Conservation (phyloP, 176 grass and related monocot species). For the Triticum urartu region DNA sequence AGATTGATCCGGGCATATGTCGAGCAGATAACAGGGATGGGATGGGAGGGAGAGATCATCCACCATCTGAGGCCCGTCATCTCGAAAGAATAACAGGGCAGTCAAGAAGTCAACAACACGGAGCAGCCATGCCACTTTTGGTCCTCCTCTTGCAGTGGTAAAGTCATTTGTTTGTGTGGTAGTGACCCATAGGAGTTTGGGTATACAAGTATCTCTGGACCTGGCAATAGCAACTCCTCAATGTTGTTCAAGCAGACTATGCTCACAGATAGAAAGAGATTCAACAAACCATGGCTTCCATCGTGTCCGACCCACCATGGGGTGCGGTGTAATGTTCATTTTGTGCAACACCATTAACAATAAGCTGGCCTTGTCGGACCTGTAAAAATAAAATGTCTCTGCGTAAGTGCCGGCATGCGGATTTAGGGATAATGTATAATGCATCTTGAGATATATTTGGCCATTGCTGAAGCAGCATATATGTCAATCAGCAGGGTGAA, state of each 20-base stretch:
- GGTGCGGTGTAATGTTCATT: slow-evolving; percentile 33
- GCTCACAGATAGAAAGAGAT: slow-evolving; percentile 34
- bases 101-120: slow-evolving; percentile 64
- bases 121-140: slow-evolving; percentile 60
- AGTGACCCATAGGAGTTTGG: slow-evolving; percentile 34
- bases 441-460: neutral
- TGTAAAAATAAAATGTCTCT: neutral
- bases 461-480: neutral
- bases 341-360: slow-evolving; percentile 48
- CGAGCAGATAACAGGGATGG: neutral
- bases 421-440: neutral
- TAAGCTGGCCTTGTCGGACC: slow-evolving; percentile 49
- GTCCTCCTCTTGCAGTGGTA: slow-evolving; percentile 27
- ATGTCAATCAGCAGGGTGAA: neutral
- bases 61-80: slow-evolving; percentile 48
- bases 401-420: neutral
- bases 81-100: slow-evolving; percentile 29
- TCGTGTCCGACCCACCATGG: slow-evolving; percentile 25
- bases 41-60: slow-evolving; percentile 36
- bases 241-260: slow-evolving; percentile 65
- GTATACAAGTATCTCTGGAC: slow-evolving; percentile 39
- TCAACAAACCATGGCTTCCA: slow-evolving; percentile 56
- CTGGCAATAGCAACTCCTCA: slow-evolving; percentile 66
- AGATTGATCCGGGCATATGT: neutral
- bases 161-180: neutral